These are phyloP conservation scores for Crithidia sp. DNA, from an alignment of 208 protist genomes.

Conservation along the genomic window DNA sequence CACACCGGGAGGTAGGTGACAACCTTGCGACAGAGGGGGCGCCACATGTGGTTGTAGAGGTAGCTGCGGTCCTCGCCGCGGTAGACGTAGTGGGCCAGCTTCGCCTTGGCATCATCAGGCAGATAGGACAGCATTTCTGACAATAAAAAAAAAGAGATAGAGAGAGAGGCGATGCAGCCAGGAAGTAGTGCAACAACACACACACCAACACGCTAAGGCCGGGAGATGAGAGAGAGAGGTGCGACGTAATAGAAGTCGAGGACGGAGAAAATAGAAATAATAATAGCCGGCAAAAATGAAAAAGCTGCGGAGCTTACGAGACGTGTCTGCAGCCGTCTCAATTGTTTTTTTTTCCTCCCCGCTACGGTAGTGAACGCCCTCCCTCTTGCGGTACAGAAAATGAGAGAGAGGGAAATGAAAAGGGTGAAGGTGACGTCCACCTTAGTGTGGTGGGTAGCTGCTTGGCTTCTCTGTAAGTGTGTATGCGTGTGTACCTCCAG, in stretches of 20 bases:
- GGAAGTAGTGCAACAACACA: neutral
- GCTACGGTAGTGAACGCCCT: no score
- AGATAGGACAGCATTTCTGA: slow-evolving; percentile 45
- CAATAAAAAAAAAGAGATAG: slow-evolving; percentile 12
- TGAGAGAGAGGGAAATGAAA: slow-evolving; percentile 11
- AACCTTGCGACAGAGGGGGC: slow-evolving; percentile 47
- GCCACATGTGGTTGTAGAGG: slow-evolving; percentile 81
- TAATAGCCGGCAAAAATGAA: neutral
- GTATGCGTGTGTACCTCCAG: no score
- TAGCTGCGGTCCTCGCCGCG: slow-evolving; percentile 74
- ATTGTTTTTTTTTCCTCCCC: no score
- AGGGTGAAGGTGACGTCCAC: no score
- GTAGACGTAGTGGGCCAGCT: slow-evolving; percentile 66
- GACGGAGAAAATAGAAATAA: slow-evolving; percentile 19
- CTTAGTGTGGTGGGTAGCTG: no score
- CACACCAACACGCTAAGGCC: neutral
- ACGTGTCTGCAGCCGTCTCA: no score
- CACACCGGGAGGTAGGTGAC: slow-evolving; percentile 72
- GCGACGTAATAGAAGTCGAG: slow-evolving; percentile 3
- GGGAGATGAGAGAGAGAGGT: neutral
- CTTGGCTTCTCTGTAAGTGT: no score
- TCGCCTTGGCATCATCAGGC: slow-evolving; percentile 43
- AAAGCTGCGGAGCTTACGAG: no score
- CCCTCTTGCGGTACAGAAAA: no score
- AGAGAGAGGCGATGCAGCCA: neutral